Evolutionary conservation across 2,329 filamentous ascomycete genomes (phyloP), one percentile per base, ranked within the genome.

Genomic region (Nigrospora sphaerica): DNA sequence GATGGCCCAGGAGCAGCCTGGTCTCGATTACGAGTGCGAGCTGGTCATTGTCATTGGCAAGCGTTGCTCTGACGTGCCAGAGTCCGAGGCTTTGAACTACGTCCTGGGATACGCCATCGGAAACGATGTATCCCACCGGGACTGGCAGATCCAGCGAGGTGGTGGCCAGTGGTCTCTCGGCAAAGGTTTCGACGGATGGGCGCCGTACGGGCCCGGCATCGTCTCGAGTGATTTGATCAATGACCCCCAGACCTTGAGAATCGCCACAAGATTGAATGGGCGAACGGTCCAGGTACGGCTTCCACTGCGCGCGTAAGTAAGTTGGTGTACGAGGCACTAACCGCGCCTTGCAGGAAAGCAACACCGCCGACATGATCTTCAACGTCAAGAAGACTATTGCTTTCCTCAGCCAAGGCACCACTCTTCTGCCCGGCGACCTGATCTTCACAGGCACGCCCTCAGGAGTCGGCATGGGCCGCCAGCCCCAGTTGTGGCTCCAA

Each of bases 21-120:
- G 82, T 0, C 67, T 88, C 16, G 87, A 91, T 65, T 91, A 91
- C 64, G 87, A 92, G 66, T 88, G 85, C 61, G 87, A 92, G 67
- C 74, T 92, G 7, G 83, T 89, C 13, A 73, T 81, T 34, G 71
- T 91, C 10, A 88, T 91, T 51, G 84, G 85, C 19, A 84, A 82
- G 63, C 69, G 76, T 49, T 84, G 81, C 49, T 66, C 70, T 38
- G 75, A 89, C 58, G 81, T 91, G 12, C 63, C 79, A 1, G 83
- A 86, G 64, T 70, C 71, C 2, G 64, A 78, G 18, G 86, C 86
- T 0, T 68, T 90, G n/a, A 69, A 83, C 44, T 83, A 87, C 57
- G 83, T 91, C 3, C 70, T 89, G 2, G 87, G 87, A 6, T 91
- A 90, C 60, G 74, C 81, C 2, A 77, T 87, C 32, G 85, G 86